Evolutionary conservation across 306 rosid genomes (phyloP), one percentile per base, ranked within the genome.

Genomic region (Medicago arabica): DNA sequence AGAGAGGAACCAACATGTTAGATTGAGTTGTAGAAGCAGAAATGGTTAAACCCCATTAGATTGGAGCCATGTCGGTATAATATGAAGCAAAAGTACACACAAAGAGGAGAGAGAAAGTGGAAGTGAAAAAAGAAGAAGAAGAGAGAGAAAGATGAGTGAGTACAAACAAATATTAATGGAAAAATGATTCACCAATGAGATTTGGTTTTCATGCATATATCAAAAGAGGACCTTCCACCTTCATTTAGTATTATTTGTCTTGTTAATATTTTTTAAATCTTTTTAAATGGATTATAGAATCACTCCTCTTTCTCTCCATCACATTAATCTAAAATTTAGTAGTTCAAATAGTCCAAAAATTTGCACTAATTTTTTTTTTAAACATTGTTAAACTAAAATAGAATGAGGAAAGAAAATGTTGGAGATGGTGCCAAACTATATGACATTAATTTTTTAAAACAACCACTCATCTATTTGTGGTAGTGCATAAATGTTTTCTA

Each of bases 41-140:
- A 71, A 75, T 57, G 75, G 85, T 13, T 71, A 84, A 81, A 81
- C 81, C 93, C 97, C 93, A 84, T 85, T 70, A 66, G 87, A 38
- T 88, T 84, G 89, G 91, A 89, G 59, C 44, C 77, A 81, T 88
- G 95, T 85, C 81, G 85, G 88, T 50, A 60, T 18, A 82, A 72
- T 61, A 69, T 81, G 83, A 80, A 78, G 85, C 80, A n/a, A 78
- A 7, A 69, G 69, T 70, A 65, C 58, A 66, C 40, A 23, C 16
- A 44, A 2, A 39, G 49, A 58, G 47, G 68, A 68, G 69, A 74
- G 77, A 74, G 83, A 69, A 17, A 44, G 75, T 21, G 69, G 65
- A 31, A 66, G 55, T 9, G 38, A 53, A 14, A 49, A 60, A 53
- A 14, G 40, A 60, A 68, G 59, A 39, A 2, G 8, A 17, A 16